Base-by-base conservation (phyloP, 495 filamentous ascomycete species). In the Neohortaea acidophila region DNA sequence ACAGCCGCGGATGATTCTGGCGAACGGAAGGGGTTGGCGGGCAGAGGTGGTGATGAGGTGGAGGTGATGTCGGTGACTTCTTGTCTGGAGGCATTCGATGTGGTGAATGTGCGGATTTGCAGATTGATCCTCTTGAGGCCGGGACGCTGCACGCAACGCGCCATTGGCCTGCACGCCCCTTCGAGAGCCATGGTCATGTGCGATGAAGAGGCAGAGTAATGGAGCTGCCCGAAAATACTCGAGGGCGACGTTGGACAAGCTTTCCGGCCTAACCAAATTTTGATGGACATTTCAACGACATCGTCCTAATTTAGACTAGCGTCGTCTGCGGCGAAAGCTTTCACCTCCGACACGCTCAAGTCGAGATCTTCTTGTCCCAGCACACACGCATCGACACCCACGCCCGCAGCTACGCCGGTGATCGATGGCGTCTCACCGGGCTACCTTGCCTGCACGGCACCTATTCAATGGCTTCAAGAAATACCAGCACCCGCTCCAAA, bases 401-500 rank as follows among this genome's bases (percentile, higher is more conserved):
- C 36, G 28, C 17, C 13, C 4, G 12, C n/a, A n/a, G n/a, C n/a
- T n/a, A n/a, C n/a, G n/a, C n/a, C n/a, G n/a, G n/a, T n/a, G n/a
- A n/a, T n/a, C n/a, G 24, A 39, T 52, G 41, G 25, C 42, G 21
- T 51, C 45, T 41, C 47, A 34, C 28, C 39, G 45, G 27, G 13
- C 26, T 1, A n/a, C n/a, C 4, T 14, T 32, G 9, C 31, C 41
- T 1, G 43, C 43, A 21, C 26, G 37, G 8, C 9, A 11, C 7
- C 43, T 40, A 13, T 21, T 17, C 41, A 32, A 38, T 20, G 26
- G 8, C 24, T 21, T 45, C 36, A 19, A 11, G 28, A 32, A 20
- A 24, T 31, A 14, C 33, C 2, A 22, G 21, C 34, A 62, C 51
- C 59, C 60, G 21, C 44, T 52, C 30, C 49, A 63, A 14, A 54